Percentiles rank a stretch among this genome's conserved stretches.
Evolutionary conservation across 2,329 filamentous ascomycete genomes (phyloP).

Genomic region (Akanthomyces uredinophilus): DNA sequence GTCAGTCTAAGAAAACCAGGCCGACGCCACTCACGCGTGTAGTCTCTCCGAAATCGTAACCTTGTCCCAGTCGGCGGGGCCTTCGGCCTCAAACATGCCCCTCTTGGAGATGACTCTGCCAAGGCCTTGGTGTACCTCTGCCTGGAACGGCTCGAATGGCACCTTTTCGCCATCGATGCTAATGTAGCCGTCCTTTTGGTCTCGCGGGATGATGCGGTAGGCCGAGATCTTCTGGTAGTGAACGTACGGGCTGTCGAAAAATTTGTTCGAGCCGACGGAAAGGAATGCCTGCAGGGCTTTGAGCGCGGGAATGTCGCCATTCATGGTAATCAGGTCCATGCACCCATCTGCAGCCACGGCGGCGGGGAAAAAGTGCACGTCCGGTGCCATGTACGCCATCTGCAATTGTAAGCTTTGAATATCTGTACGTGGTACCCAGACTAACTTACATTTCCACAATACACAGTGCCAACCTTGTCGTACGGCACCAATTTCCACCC

Average conservation of each 20-base stretch:
- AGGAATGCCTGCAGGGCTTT: slow-evolving; percentile 66
- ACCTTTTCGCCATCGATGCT: slow-evolving; percentile 89
- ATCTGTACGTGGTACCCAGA: neutral
- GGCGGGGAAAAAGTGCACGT: slow-evolving; percentile 82
- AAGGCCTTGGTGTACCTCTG: slow-evolving; percentile 76
- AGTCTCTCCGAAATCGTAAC: slow-evolving; percentile 28
- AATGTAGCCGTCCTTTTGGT: slow-evolving; percentile 72
- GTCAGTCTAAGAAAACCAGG: neutral
- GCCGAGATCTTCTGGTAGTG: slow-evolving; percentile 81
- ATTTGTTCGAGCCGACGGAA: slow-evolving; percentile 64
- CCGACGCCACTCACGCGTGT: slow-evolving; percentile 19
- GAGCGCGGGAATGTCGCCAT: slow-evolving; percentile 65
- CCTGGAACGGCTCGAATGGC: slow-evolving; percentile 86
- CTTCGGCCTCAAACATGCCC: slow-evolving; percentile 64
- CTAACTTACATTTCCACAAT: slow-evolving; percentile 72
- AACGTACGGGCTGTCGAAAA: slow-evolving; percentile 76
- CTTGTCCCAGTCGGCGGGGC: slow-evolving; percentile 48
- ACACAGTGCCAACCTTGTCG: slow-evolving; percentile 84
- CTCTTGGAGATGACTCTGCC: slow-evolving; percentile 79
- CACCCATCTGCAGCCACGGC: slow-evolving; percentile 77
- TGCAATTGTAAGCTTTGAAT: slow-evolving; percentile 24
- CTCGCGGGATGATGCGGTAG: slow-evolving; percentile 75
- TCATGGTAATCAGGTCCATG: slow-evolving; percentile 77
- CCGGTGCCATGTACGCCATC: slow-evolving; percentile 88
- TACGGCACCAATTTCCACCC: slow-evolving; percentile 71